Base-by-base conservation (phyloP, 352 stramenopile genomes). In the Globisporangium sylvaticum region DNA sequence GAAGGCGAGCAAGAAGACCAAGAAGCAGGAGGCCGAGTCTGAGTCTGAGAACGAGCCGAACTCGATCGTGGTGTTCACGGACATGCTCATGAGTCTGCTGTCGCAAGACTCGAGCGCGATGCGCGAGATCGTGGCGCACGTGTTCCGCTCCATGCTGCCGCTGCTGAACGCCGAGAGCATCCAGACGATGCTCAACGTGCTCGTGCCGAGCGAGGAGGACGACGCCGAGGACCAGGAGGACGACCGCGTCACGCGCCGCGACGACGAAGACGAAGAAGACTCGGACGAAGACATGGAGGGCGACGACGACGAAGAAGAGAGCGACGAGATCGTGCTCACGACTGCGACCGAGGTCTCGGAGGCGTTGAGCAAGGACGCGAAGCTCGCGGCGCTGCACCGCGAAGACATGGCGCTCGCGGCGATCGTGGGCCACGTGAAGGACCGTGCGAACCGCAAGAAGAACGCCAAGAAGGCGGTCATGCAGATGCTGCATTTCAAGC, bases 401-500 rank as follows among this genome's bases (percentile, higher is more conserved):
- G 86, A 96, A 62, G 88, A 96, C 66, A 68, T 90, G 74, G 81
- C 88, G 62, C 74, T 96, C 31, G 85, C 84, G 60, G 84, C 86
- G 32, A 88, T 96, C 65, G 86, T 92, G 9, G 80, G 83, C 1
- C 86, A 96, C 59, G 88, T 94, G 7, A 87, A 89, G 60, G 68
- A 82, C 54, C 84, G 83, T 50, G 86, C 81, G 54, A 80, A 89
- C 67, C 78, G 77, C 73, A 94, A 94, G 77, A 87, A 91, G 60
- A 82, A 90, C 61, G 74, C 80, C 31, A 92, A 94, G 75, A 76
- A 75, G 20, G 71, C 83, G 59, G 77, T 78, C 20, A 75, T 90
- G 56, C 81, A 90, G 62, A 78, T 84, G 32, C 76, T 94, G 61
- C 88, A 96, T 76, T 96, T 96, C 74, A 87, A 96, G 68, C 68